A percentile compares a stretch with the other conserved stretches of the same genome.
These are phyloP conservation scores for Solanum ahanhuiri DNA, from an alignment of 257 asterid species.

Conservation along the genomic window DNA sequence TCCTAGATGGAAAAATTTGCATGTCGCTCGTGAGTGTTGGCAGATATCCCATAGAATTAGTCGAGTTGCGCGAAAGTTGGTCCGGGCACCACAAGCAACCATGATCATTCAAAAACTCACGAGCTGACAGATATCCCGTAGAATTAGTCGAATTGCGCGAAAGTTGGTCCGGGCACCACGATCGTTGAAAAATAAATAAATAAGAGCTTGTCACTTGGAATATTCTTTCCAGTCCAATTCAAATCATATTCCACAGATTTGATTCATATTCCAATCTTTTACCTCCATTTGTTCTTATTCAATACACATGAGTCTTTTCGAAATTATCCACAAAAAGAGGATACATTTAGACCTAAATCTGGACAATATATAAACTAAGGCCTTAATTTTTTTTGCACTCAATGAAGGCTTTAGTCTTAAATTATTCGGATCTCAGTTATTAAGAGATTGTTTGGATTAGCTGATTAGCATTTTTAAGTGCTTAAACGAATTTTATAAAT, in stretches of 20 bases:
- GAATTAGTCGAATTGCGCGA: background rate
- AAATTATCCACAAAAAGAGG: background rate
- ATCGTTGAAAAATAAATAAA: background rate
- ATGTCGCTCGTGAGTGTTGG: rapidly evolving
- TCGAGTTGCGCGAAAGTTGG: background rate
- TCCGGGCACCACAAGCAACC: background rate
- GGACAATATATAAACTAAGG: background rate
- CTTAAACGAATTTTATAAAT: background rate
- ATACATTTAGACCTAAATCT: background rate
- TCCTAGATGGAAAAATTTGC: background rate
- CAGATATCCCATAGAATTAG: background rate
- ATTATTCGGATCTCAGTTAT: background rate
- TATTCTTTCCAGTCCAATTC: background rate
- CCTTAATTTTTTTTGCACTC: background rate
- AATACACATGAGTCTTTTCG: background rate
- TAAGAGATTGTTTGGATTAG: background rate
- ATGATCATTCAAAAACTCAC: too few species aligned
- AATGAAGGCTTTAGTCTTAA: background rate
- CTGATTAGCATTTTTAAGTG: background rate
- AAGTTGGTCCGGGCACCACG: background rate
- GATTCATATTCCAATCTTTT: background rate
- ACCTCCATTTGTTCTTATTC: background rate
- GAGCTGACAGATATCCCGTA: background rate
- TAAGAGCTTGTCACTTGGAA: background rate
- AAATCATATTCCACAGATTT: background rate